These are phyloP conservation scores for Hypericum androsaemum DNA, from an alignment of 345 rosid genomes.

Conservation along the genomic window DNA sequence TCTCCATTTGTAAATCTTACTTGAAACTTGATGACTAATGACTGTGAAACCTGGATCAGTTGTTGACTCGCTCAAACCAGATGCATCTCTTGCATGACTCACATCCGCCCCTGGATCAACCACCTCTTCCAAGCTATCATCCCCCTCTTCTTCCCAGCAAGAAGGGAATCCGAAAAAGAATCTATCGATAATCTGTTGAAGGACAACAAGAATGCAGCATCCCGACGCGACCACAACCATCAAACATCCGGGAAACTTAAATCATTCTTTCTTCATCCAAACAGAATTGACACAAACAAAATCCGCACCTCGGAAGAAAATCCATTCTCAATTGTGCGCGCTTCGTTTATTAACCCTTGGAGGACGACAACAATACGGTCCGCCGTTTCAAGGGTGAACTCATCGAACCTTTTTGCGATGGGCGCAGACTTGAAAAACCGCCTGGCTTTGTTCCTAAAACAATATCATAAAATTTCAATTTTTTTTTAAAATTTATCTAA, in stretches of 20 bases:
- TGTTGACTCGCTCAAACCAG: conserved; percentile 4
- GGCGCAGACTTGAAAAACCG: conserved; percentile 72
- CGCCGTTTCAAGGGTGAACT: conserved; percentile 56
- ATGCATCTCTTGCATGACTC: neutral
- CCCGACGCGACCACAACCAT: neutral
- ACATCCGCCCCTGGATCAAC: conserved; percentile 4
- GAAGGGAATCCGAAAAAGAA: conserved; percentile 78
- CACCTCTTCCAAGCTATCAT: conserved; percentile 21
- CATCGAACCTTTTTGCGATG: conserved; percentile 42
- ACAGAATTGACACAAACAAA: neutral
- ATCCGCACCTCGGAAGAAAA: conserved; percentile 46
- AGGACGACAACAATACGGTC: conserved; percentile 49
- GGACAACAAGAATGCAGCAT: neutral
- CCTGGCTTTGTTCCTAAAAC: conserved; percentile 28
- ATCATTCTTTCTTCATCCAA: neutral
- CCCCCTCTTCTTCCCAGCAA: conserved; percentile 47
- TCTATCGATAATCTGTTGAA: conserved; percentile 40
- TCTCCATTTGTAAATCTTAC: too few species aligned
- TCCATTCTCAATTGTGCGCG: conserved; percentile 39
- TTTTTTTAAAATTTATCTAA: neutral
- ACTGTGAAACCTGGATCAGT: conserved; percentile 16
- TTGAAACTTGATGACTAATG: neutral
- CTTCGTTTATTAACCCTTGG: conserved; percentile 47
- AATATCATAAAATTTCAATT: neutral
- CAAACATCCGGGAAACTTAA: too few species aligned